Evolutionary conservation across 352 stramenopile species (phyloP).

Genomic region (Globisporangium perplexum): DNA sequence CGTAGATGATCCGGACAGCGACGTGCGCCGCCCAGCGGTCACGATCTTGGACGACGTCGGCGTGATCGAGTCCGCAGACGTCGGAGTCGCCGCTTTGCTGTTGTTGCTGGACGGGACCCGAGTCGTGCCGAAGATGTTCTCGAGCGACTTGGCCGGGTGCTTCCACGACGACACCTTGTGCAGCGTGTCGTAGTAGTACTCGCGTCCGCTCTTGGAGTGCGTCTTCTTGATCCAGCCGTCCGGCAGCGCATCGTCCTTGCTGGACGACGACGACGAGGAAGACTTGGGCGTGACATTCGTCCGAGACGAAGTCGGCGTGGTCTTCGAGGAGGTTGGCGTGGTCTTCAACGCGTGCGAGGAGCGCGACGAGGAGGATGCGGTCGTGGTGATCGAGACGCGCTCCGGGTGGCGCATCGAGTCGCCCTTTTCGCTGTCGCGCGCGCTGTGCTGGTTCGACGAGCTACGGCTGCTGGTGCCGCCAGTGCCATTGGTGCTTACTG

Average conservation of each 20-base stretch:
- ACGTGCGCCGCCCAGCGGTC: constrained; percentile 9
- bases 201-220: constrained; percentile 61
- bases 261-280: constrained; percentile 12
- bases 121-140: constrained; percentile 70
- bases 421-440: constrained; percentile 25
- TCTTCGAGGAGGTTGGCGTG: constrained; percentile 8
- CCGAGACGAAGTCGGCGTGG: constrained; percentile 7
- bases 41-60: constrained; percentile 24
- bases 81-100: constrained; percentile 14
- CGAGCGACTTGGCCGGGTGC: constrained; percentile 49
- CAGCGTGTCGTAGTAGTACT: constrained; percentile 73
- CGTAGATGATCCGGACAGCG: constrained; percentile 24
- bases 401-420: constrained; percentile 26
- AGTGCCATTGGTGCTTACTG: neutral
- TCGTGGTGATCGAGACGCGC: constrained; percentile 12
- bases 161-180: constrained; percentile 76
- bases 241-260: constrained; percentile 41
- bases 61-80: constrained; percentile 35
- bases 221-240: constrained; percentile 68
- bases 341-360: constrained; percentile 3
- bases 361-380: neutral
- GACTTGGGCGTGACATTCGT: neutral
- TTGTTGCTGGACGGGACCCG: constrained; percentile 12
- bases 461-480: constrained; percentile 3
- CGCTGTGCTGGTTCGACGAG: constrained; percentile 19